Evolutionary conservation across 2,329 filamentous ascomycete genomes (phyloP), one percentile per base, ranked within the genome.

Genomic region (Aphanocladium album): DNA sequence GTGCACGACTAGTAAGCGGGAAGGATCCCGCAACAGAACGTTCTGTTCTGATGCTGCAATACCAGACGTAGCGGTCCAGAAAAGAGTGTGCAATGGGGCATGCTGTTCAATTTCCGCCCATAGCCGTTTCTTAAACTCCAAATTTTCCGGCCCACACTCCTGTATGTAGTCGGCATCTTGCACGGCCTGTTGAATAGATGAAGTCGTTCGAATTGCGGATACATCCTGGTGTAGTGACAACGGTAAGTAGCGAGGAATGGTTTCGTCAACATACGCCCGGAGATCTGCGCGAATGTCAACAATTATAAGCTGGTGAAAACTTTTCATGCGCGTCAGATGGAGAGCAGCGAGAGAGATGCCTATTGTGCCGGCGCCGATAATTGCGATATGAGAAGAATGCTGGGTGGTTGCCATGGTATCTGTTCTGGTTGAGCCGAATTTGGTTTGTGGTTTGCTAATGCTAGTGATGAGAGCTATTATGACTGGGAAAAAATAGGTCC

Each of bases 41-140:
- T 39, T 70, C 64, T 86, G 83, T 25, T 70, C 71, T 0, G 79
- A 82, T 0, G 83, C 81, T 0, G 80, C 76, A 30, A 86, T 85
- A 0, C 84, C 83, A 1, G 78, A 82, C 0, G 84, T 86, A 59
- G 78, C 81, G 41, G 78, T 82, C 83, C 83, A 86, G 54, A 86
- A 71, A 19, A 84, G 73, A 0, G 81, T 77, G 9, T 72, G 63
- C 5, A 67, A 61, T 0, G 73, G 72, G 0, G 80, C 80, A 37
- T 79, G 65, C 1, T 71, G 63, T 61, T 83, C 77, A 7, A 87
- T 75, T 25, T 80, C 67, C 0, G 74, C 68, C 83, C 83, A 86
- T 23, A 83, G 71, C 0, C 66, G 66, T 41, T 73, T 72, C 64
- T 86, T 86, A 68, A 84, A 82, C 0, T 71, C 60, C 0, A 77